Percentiles rank a stretch among this genome's conserved stretches.
Conservation (phyloP, 2,329 filamentous ascomycete genomes). For the Periconia sp. region DNA sequence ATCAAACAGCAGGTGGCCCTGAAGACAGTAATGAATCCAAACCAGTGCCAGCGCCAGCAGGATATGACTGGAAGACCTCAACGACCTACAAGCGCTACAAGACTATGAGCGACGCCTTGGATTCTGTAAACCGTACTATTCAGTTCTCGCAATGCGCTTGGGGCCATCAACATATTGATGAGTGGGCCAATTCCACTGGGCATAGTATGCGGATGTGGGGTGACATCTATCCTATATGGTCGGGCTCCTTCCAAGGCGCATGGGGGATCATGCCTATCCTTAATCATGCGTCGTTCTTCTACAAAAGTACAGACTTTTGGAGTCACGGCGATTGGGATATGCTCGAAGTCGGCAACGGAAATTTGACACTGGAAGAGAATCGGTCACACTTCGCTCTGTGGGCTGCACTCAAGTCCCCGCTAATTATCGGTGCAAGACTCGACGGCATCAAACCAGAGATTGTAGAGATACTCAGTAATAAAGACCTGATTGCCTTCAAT, state of each 20-base stretch:
- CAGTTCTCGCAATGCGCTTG: background rate
- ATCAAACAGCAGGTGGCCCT: background rate
- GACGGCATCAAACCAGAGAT: background rate
- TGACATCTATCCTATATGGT: background rate
- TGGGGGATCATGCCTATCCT: background rate
- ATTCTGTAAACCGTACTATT: background rate
- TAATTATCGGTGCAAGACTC: background rate
- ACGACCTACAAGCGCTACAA: background rate
- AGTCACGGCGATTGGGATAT: background rate
- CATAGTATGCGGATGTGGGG: background rate
- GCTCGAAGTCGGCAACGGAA: background rate
- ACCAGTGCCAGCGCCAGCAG: background rate
- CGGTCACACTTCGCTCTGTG: background rate
- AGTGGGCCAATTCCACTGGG: background rate
- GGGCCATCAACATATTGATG: background rate
- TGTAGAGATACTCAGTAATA: background rate
- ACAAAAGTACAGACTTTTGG: background rate
- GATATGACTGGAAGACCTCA: background rate
- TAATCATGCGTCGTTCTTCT: background rate
- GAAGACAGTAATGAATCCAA: constrained; percentile 15
- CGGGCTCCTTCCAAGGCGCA: background rate
- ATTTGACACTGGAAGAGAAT: background rate
- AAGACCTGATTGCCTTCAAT: background rate
- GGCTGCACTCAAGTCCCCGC: background rate
- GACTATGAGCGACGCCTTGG: background rate